Base-by-base conservation (phyloP, 345 rosid species). In the Microcos paniculata region DNA sequence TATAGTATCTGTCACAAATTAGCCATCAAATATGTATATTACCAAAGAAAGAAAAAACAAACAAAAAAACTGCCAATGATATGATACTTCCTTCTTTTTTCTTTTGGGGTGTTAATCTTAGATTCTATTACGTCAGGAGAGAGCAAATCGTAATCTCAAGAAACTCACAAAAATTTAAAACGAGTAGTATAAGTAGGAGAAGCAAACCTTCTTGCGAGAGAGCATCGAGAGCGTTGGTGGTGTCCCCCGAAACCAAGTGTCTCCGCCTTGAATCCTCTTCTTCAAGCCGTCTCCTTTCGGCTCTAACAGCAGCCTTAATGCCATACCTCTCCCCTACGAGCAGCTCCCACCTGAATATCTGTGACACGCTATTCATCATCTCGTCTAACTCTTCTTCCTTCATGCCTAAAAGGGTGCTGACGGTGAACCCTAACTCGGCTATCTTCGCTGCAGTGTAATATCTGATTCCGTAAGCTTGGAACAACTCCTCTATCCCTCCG, bases 371-470 rank as follows among this genome's bases (percentile, higher is more conserved):
- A 83, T 90, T 93, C 97, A 96, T 96, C 99, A 96, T 96, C 75
- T 96, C 99, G 5, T 96, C 99, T 4, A 96, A 87, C 89, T 96
- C 99, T 77, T 92, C 99, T 30, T 96, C 99, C 72, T 74, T 92
- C 99, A 96, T 96, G 70, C 88, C 89, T 72, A 96, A 70, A 3
- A 96, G 91, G n/a, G 99, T 96, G 76, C 86, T 96, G 45, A 87
- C 97, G 13, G 99, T 96, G 79, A 96, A 96, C 42, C 99, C 99
- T 49, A 96, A 81, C 87, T 96, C 99, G 0, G 98, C 95, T 72
- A 96, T 93, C 83, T 89, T 96, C 24, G 94, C 90, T 16, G 94
- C 92, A 43, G 99, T 96, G 84, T 84, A 87, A 77, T 89, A 90
- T 67, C 99, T 81, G 40, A 95, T 82, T 4, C 99, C 99, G 66